These are phyloP conservation scores for Ogataea dorogensis DNA, from an alignment of 805 yeast species.

Conservation along the genomic window DNA sequence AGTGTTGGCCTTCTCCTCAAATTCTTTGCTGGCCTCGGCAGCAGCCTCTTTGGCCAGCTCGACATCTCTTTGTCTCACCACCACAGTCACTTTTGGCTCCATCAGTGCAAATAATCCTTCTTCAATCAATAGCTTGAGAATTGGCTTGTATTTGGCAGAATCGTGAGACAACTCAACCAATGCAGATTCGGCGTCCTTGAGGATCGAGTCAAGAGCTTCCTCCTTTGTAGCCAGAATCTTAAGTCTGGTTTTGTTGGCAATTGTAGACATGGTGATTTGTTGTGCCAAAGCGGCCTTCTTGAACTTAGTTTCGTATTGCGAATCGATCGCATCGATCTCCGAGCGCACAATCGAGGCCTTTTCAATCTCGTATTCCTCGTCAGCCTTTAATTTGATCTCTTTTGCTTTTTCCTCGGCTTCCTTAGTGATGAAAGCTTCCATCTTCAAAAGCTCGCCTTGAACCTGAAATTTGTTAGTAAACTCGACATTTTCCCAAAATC, in stretches of 20 bases:
- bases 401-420: constrained; percentile 99
- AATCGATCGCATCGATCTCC: constrained; percentile 86
- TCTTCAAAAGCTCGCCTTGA: constrained; percentile 91
- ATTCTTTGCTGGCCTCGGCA: constrained; percentile 59
- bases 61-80: constrained; percentile 66
- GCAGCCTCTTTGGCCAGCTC: constrained; percentile 59
- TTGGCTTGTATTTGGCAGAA: constrained; percentile 57
- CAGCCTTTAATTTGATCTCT: constrained; percentile 93
- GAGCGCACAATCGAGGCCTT: constrained; percentile 92
- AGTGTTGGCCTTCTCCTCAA: constrained; percentile 59
- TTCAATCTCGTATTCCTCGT: constrained; percentile 98
- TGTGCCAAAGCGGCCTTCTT: constrained; percentile 92
- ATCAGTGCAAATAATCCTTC: constrained; percentile 72
- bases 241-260: constrained; percentile 92
- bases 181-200: constrained; percentile 63
- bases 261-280: constrained; percentile 92
- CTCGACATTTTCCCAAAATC: background rate
- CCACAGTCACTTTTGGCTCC: constrained; percentile 65
- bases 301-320: constrained; percentile 72
- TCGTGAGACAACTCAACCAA: constrained; percentile 59
- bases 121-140: constrained; percentile 74
- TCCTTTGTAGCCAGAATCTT: constrained; percentile 86
- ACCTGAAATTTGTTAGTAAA: constrained; percentile 49
- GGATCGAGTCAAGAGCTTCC: constrained; percentile 69
- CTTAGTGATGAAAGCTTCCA: constrained; percentile 98